phyloP scores from a whole-genome alignment of 1,284 basidiomycete species.

The Megacollybia platyphylla region DNA sequence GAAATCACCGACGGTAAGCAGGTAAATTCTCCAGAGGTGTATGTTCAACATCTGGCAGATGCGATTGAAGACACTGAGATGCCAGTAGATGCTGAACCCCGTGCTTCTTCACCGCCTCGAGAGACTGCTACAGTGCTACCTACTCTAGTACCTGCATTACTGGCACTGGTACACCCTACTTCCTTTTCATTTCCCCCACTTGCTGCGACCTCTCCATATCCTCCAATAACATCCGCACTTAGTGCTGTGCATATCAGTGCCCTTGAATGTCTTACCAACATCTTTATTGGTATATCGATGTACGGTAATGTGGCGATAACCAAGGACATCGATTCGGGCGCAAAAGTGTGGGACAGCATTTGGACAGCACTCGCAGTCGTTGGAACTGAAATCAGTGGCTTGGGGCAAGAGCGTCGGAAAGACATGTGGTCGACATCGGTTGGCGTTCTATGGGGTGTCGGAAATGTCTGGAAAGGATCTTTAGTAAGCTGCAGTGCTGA shows the following conservation, averaged over 20 bases:
- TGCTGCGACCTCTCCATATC: conserved; percentile 55
- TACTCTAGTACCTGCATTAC: conserved; percentile 45
- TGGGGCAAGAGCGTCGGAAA: conserved; percentile 51
- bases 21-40: no score
- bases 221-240: conserved; percentile 76
- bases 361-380: conserved; percentile 44
- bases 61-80: no score
- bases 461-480: conserved; percentile 51
- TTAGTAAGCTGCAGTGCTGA: conserved; percentile 26
- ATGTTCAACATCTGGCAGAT: no score
- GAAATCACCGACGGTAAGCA: conserved; percentile 21
- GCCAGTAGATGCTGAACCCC: conserved; percentile 20
- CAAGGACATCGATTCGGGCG: conserved; percentile 34
- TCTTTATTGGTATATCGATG: conserved; percentile 65
- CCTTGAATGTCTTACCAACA: conserved; percentile 84
- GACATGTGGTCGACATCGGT: conserved; percentile 65
- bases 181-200: conserved; percentile 72
- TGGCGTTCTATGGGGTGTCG: conserved; percentile 73
- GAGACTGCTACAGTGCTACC: conserved; percentile 22
- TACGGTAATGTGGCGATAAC: conserved; percentile 24
- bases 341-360: conserved; percentile 44
- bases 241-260: conserved; percentile 74
- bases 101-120: conserved; percentile 14
- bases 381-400: conserved; percentile 39
- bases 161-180: conserved; percentile 59